A percentile compares a stretch with the other conserved stretches of the same genome.
These are phyloP conservation scores for Metschnikowia borealis DNA, from an alignment of 805 yeast species.

Conservation along the genomic window DNA sequence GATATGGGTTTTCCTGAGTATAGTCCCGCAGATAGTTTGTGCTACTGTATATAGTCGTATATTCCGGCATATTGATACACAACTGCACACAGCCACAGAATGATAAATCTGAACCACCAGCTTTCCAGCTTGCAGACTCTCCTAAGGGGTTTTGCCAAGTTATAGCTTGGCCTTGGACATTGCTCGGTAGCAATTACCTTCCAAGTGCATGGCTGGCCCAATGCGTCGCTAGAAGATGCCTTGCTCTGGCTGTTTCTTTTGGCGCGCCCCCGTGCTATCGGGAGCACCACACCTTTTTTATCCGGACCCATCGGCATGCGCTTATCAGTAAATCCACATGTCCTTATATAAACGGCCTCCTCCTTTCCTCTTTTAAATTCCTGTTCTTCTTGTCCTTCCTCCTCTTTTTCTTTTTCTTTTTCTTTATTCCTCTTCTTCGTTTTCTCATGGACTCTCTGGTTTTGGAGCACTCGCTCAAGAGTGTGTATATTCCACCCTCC, in stretches of 20 bases:
- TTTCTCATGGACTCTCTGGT: slow-evolving; percentile 40
- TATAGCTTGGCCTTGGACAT: too few species aligned
- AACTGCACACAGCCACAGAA: too few species aligned
- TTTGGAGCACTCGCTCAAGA: slow-evolving; percentile 34
- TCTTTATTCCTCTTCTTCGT: background rate
- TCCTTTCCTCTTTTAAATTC: background rate
- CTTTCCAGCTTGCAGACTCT: too few species aligned
- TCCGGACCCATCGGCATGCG: slow-evolving; percentile 1
- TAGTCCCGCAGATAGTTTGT: too few species aligned
- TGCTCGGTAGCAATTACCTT: too few species aligned
- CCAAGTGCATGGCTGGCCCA: background rate
- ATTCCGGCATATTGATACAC: too few species aligned
- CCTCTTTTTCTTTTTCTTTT: background rate
- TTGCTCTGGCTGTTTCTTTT: background rate
- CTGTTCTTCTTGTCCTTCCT: background rate
- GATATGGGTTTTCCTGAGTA: too few species aligned
- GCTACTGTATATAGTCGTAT: too few species aligned
- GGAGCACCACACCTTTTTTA: background rate
- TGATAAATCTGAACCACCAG: too few species aligned
- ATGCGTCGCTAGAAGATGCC: slow-evolving; percentile 1
- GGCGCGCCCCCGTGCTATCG: slow-evolving; percentile 1
- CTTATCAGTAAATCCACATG: background rate
- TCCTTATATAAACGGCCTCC: background rate
- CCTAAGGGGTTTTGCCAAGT: too few species aligned
- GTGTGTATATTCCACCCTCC: slow-evolving; percentile 46